Conservation (phyloP, 225 moss, liverwort and hornwort species). For the Thuidium tamariscinum region DNA sequence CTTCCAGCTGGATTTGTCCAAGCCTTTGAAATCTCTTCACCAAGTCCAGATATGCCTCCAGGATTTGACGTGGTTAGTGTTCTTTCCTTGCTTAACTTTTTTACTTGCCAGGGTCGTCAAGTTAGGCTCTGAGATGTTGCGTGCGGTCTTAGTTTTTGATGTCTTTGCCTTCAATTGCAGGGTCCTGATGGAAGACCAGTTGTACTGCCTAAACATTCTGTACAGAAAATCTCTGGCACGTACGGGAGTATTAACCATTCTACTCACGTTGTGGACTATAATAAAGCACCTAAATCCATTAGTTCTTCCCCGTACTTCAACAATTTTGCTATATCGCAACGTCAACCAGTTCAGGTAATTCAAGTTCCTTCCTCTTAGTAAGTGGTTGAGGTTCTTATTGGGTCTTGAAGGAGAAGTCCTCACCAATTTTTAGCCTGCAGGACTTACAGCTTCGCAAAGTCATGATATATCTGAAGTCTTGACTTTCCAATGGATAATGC, state of each 20-base stretch:
- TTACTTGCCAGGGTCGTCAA: neutral
- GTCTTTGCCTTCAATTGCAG: neutral
- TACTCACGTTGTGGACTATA: neutral
- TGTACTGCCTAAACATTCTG: neutral
- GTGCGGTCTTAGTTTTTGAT: neutral
- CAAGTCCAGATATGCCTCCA: slow-evolving; percentile 24
- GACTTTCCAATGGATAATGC: neutral
- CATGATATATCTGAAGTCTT: neutral
- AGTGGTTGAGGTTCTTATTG: neutral
- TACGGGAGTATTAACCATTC: neutral
- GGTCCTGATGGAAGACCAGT: slow-evolving; percentile 10
- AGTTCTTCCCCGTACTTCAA: neutral
- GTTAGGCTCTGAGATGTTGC: neutral
- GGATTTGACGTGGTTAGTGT: slow-evolving; percentile 32
- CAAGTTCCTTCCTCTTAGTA: neutral
- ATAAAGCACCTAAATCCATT: neutral
- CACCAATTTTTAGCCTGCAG: neutral
- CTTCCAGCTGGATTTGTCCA: neutral
- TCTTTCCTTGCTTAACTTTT: neutral
- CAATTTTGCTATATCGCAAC: neutral
- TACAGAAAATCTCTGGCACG: neutral
- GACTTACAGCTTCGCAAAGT: neutral
- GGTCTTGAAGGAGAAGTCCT: neutral
- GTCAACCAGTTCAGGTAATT: neutral
- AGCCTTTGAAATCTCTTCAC: neutral